Conservation (phyloP, 2,329 filamentous ascomycete species). For the Ilyonectria robusta region DNA sequence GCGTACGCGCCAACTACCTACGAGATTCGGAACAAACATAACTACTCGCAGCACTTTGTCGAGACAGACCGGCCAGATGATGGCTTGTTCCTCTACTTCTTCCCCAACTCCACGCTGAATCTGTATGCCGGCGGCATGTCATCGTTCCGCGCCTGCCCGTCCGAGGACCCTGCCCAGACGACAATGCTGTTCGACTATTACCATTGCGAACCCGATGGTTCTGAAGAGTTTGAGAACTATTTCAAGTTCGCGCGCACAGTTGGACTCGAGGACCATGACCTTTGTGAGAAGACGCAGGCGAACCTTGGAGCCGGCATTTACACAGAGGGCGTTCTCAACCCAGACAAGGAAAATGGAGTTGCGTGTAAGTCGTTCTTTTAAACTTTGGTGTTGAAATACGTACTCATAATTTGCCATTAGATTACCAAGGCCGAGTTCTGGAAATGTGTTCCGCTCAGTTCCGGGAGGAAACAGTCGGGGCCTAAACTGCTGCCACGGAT, state of each 20-base stretch:
- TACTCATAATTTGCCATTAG: constrained; percentile 16
- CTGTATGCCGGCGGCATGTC: constrained; percentile 72
- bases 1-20: constrained; percentile 70
- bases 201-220: constrained; percentile 59
- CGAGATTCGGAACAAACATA: constrained; percentile 66
- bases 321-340: constrained; percentile 68
- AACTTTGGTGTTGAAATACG: background rate
- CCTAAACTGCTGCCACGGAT: too few species aligned
- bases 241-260: constrained; percentile 70
- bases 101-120: constrained; percentile 68
- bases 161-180: constrained; percentile 61
- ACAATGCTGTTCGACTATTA: constrained; percentile 74
- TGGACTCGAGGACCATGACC: constrained; percentile 68
- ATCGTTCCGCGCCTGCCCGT: constrained; percentile 68
- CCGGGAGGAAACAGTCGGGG: constrained; percentile 7
- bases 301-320: constrained; percentile 69
- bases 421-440: constrained; percentile 34
- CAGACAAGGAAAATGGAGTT: constrained; percentile 69
- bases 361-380: constrained; percentile 27
- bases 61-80: constrained; percentile 67
- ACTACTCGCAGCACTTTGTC: constrained; percentile 70
- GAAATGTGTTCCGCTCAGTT: constrained; percentile 33
- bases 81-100: constrained; percentile 71
- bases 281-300: constrained; percentile 69
- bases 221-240: constrained; percentile 69